Conservation (phyloP, 2,329 filamentous ascomycete species). For the Botrytis squamosa region DNA sequence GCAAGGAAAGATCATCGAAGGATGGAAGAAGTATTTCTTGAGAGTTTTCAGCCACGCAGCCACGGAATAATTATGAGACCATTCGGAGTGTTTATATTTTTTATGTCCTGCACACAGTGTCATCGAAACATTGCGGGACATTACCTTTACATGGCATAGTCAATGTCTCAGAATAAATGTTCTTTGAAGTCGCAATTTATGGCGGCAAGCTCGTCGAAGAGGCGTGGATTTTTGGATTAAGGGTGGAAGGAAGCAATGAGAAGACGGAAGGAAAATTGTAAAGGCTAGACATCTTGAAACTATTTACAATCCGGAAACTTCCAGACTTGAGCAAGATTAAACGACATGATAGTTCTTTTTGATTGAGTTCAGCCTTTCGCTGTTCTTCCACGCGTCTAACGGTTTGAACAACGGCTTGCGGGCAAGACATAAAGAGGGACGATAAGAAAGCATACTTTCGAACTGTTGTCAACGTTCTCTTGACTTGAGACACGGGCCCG, state of each 20-base stretch:
- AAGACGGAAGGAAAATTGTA: neutral
- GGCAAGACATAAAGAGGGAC: neutral
- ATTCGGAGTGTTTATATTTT: neutral
- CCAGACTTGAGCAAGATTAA: neutral
- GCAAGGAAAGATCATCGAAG: conserved; percentile 6
- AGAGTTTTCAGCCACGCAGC: conserved; percentile 1
- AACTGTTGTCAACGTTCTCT: conserved; percentile 1
- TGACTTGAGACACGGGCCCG: neutral
- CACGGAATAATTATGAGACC: neutral
- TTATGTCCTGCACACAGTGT: neutral
- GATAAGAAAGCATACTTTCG: neutral
- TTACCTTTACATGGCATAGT: neutral
- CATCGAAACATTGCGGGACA: neutral
- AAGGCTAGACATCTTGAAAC: neutral
- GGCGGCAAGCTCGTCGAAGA: conserved; percentile 4
- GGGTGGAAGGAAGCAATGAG: neutral
- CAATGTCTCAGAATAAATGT: neutral
- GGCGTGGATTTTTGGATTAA: neutral
- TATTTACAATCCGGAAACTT: neutral
- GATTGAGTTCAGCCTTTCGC: conserved; percentile 3
- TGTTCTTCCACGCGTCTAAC: neutral
- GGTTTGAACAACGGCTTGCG: neutral
- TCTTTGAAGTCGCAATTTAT: neutral
- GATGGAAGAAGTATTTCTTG: neutral
- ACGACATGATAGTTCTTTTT: neutral